Evolutionary conservation across 441 rosid genomes (phyloP).

Genomic region (Syzygium syzygioides): DNA sequence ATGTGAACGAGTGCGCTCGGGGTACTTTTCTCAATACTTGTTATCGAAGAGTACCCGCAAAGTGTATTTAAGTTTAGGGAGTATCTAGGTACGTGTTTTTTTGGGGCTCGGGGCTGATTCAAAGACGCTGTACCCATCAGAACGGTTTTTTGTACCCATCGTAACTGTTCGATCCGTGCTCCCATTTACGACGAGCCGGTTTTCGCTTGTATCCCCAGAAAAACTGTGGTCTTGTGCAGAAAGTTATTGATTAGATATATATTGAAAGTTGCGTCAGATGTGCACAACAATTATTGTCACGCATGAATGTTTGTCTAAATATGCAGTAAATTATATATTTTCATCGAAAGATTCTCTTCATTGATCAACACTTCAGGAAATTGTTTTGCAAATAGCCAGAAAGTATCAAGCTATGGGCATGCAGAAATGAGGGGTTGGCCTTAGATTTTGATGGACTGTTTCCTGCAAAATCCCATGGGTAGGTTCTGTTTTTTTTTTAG

Average conservation of each 20-base stretch:
- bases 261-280: neutral
- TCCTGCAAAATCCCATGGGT: neutral
- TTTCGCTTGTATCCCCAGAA: neutral
- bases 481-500: neutral
- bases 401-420: neutral
- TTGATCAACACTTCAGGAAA: neutral
- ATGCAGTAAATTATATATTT: neutral
- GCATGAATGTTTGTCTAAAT: neutral
- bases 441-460: neutral
- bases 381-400: neutral
- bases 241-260: too few relatives aligned
- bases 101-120: neutral
- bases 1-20: neutral
- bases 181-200: too few relatives aligned
- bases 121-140: rapidly evolving
- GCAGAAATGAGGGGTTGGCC: neutral
- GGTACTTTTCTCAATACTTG: neutral
- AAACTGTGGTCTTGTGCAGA: neutral
- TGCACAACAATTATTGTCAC: neutral
- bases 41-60: neutral
- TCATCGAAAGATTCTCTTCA: neutral
- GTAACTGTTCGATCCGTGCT: neutral
- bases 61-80: neutral
- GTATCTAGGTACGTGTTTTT: neutral
- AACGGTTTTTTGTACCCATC: neutral